These are phyloP conservation scores for Coemansia sp. DNA, from an alignment of 192 early-diverging fungal genomes.

Conservation along the genomic window DNA sequence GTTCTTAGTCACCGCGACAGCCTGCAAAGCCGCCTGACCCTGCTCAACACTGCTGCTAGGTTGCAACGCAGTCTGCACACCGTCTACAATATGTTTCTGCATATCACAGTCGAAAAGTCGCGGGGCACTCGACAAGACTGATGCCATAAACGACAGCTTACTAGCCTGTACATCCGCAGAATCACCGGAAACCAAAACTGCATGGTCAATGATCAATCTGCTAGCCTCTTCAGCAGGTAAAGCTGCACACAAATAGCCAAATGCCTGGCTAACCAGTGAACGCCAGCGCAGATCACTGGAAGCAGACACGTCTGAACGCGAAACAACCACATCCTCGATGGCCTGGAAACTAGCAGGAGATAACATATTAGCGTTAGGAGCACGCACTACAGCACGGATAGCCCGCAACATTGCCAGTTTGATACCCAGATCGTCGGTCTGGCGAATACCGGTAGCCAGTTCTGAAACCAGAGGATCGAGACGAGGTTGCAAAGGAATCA, in stretches of 20 bases:
- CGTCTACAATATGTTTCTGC: constrained; percentile 58
- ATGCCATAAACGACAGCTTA: constrained; percentile 74
- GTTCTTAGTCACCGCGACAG: constrained; percentile 26
- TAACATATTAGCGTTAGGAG: constrained; percentile 30
- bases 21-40: constrained; percentile 29
- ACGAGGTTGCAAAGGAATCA: constrained; percentile 41
- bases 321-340: constrained; percentile 30
- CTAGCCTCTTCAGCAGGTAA: constrained; percentile 18
- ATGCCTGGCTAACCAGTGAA: constrained; percentile 25
- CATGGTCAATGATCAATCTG: constrained; percentile 26
- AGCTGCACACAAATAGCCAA: constrained; percentile 39
- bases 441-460: constrained; percentile 24
- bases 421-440: constrained; percentile 32
- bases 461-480: constrained; percentile 51
- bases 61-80: constrained; percentile 64
- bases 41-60: constrained; percentile 34
- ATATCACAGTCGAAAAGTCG: constrained; percentile 57
- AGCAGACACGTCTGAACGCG: constrained; percentile 1
- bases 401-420: constrained; percentile 38
- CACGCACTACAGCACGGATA: constrained; percentile 25
- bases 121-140: constrained; percentile 65
- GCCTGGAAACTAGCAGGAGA: constrained; percentile 35
- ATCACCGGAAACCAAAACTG: constrained; percentile 13
- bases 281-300: constrained; percentile 27
- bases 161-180: constrained; percentile 53